phyloP scores from a whole-genome alignment of 202 grass and related monocot genomes.

The Thinopyrum obtusiflorum region DNA sequence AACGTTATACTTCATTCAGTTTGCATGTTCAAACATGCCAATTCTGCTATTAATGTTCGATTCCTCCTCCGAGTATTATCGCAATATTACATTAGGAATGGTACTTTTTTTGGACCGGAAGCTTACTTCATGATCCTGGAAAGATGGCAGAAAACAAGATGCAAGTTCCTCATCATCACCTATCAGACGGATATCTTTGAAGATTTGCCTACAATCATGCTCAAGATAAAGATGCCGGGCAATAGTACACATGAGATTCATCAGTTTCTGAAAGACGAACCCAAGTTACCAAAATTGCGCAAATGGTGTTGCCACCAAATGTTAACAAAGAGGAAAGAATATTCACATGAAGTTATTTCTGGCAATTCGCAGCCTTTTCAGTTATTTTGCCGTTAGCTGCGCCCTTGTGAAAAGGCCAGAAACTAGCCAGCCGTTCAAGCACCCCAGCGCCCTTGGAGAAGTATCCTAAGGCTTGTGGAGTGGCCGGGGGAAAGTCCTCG shows the following conservation, averaged over 20 bases:
- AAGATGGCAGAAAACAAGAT: not conserved
- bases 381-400: slow-evolving; percentile 37
- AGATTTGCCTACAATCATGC: not conserved
- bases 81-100: not conserved
- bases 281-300: slow-evolving; percentile 33
- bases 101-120: not conserved
- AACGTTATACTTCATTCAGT: too few species aligned
- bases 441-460: slow-evolving; percentile 66
- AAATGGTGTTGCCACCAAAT: slow-evolving; percentile 11
- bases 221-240: not conserved
- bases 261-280: not conserved
- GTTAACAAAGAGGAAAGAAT: slow-evolving; percentile 22
- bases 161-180: not conserved
- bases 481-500: slow-evolving; percentile 83
- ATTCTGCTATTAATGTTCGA: too few species aligned
- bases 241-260: not conserved
- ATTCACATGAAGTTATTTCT: slow-evolving; percentile 23
- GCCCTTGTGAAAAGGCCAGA: slow-evolving; percentile 83
- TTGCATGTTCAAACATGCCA: too few species aligned
- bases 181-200: not conserved
- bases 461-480: slow-evolving; percentile 71
- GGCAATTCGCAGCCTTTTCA: not conserved
- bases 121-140: not conserved
- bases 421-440: slow-evolving; percentile 79
- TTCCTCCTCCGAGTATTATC: too few species aligned